Conservation (phyloP, 306 rosid species). For the Prunus davidiana region DNA sequence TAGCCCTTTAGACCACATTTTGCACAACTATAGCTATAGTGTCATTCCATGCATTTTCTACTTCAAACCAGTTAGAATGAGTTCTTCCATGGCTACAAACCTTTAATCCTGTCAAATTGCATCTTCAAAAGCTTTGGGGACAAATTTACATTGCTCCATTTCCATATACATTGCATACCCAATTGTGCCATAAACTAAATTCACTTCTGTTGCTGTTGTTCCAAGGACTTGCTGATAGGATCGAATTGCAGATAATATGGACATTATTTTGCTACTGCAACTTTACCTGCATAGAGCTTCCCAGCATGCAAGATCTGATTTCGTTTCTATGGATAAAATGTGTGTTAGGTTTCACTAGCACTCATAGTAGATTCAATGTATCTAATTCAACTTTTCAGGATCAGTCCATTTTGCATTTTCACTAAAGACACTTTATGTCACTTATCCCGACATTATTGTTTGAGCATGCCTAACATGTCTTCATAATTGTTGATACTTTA, state of each 20-base stretch:
- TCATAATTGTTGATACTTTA: constrained; percentile 52
- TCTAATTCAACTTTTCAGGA: constrained; percentile 31
- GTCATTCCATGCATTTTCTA: neutral
- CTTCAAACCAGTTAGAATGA: neutral
- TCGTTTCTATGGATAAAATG: constrained; percentile 22
- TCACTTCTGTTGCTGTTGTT: neutral
- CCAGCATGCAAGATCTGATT: neutral
- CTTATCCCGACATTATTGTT: constrained; percentile 52
- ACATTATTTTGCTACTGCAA: neutral
- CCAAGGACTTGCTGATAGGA: neutral
- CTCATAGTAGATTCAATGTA: constrained; percentile 39
- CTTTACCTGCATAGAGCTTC: neutral
- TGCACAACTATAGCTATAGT: neutral
- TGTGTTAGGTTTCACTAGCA: constrained; percentile 15
- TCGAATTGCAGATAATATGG: neutral
- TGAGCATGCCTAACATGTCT: constrained; percentile 63
- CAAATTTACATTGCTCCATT: neutral
- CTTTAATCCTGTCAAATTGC: neutral
- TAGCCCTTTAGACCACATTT: neutral
- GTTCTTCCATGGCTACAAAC: neutral
- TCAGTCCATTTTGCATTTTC: constrained; percentile 25
- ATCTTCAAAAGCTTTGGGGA: neutral
- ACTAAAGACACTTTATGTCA: constrained; percentile 55
- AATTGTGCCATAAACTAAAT: neutral
- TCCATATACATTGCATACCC: neutral